Percentiles rank a stretch among this genome's conserved stretches.
Evolutionary conservation across 257 asterid species (phyloP).

Genomic region (Ocimum tenuiflorum): DNA sequence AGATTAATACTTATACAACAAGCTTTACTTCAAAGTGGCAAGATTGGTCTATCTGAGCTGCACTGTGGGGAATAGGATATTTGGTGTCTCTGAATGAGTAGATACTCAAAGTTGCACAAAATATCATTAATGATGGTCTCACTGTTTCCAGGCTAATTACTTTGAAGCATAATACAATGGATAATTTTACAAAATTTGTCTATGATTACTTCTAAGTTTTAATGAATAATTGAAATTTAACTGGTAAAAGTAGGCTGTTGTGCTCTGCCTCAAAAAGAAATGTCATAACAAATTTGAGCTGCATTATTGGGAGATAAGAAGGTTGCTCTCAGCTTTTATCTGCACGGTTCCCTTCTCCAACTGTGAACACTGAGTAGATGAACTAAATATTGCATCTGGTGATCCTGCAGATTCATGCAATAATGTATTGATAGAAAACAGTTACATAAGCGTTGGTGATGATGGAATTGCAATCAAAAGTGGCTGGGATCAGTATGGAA

Average conservation of each 20-base stretch:
- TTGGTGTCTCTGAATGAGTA: background rate
- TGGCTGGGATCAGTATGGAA: conserved; percentile 99
- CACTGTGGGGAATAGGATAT: background rate
- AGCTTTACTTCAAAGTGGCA: background rate
- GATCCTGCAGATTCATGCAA: conserved; percentile 71
- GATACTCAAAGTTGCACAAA: background rate
- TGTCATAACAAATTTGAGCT: background rate
- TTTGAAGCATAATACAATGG: background rate
- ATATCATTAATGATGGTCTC: background rate
- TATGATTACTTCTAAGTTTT: background rate
- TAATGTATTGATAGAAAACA: conserved; percentile 66
- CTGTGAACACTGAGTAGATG: background rate
- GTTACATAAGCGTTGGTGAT: conserved; percentile 85
- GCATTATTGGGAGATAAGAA: background rate
- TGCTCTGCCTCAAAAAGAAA: background rate
- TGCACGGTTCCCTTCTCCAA: background rate
- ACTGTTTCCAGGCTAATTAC: background rate
- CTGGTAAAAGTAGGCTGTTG: background rate
- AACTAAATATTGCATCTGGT: conserved; percentile 15
- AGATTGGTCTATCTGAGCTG: background rate
- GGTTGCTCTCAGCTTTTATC: background rate
- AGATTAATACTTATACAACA: background rate
- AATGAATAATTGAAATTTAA: background rate
- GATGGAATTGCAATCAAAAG: conserved; percentile 93
- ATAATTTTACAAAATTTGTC: background rate